Base-by-base conservation (phyloP, 2,329 filamentous ascomycete species). In the Colletotrichum siamense region DNA sequence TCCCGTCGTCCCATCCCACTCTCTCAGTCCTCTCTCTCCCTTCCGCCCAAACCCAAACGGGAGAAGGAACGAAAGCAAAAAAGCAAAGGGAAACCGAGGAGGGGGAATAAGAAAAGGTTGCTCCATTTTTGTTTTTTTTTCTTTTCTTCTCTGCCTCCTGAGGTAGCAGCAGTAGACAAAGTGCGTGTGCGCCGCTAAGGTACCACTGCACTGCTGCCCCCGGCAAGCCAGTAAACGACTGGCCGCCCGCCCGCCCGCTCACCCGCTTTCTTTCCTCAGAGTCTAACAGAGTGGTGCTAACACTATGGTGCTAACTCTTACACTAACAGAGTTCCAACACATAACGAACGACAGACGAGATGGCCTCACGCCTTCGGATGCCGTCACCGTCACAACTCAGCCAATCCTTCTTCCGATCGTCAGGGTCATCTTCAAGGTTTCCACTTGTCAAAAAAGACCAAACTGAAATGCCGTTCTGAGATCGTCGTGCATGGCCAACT, bases 1-100 rank as follows among this genome's bases (percentile, higher is more conserved):
- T 30, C 72, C 72, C 24, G 49, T 74, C 71, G 71, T 74, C 71
- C 67, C 66, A 73, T 73, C 66, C 67, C 57, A 34, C 24, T 62
- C n/a, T 57, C 12, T 8, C 36, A 32, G 8, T 65, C 36, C 57
- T 15, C 52, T 30, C 22, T 32, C 22, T 28, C 28, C 39, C 22
- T 36, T 67, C 66, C 57, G 57, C 36, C 44, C 16, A 59, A 36
- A 36, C 49, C 44, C 44, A 52, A 52, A 52, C 44, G 44, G 44
- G 44, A 52, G 44, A 52, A 22, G n/a, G 44, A 52, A 52, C 44
- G n/a, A 22, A 22, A 4, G n/a, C 6, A 49, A 22, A 49, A 12
- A 22, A 22, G n/a, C 18, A 52, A 52, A 52, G 12, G n/a, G 6
- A 52, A 52, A 4, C 44, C 44, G 44, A 22, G 44, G 44, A 52